Base-by-base conservation (phyloP, 164 flowering plant species). In the Malania oleifera region DNA sequence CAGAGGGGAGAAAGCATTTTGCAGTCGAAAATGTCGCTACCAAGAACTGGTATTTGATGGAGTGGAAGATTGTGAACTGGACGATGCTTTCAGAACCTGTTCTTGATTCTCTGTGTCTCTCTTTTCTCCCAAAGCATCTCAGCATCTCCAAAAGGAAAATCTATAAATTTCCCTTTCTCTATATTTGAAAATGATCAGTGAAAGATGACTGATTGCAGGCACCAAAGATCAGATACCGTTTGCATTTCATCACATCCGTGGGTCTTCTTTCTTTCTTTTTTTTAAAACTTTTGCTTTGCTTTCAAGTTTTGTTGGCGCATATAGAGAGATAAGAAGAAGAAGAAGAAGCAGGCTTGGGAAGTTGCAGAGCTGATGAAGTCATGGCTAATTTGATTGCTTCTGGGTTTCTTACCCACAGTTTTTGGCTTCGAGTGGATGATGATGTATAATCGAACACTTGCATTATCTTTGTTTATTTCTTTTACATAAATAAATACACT, bases 1-100 rank as follows among this genome's bases (percentile, higher is more conserved):
- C 80, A 80, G 85, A 62, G 89, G 85, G 17, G 89, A 83, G 57
- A 77, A 79, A 62, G 80, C 79, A 2, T 83, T 81, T 49, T 83
- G 89, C 71, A 83, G 84, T 44, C 47, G 47, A 0, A 80, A 77
- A 60, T 80, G 88, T 66, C 61, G 85, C 17, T 23, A 67, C 70
- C 77, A 77, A 67, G 86, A 78, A 61, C 79, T 84, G 75, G 31
- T 70, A 31, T 56, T 60, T 26, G 84, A 83, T 67, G 82, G 66
- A 52, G 25, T 61, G 48, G 73, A 70, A 52, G 56, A 62, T 43
- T 59, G 28, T 56, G 72, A 63, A 25, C n/a, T 50, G 38, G 61
- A 58, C 46, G 64, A 44, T 63, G 47, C 38, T 19, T 24, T 39
- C 22, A n/a, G 38, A 12, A 27, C 18, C n/a, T 54, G 52, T 59